Conservation (phyloP, 257 asterid genomes). For the Pogostemon cablin region DNA sequence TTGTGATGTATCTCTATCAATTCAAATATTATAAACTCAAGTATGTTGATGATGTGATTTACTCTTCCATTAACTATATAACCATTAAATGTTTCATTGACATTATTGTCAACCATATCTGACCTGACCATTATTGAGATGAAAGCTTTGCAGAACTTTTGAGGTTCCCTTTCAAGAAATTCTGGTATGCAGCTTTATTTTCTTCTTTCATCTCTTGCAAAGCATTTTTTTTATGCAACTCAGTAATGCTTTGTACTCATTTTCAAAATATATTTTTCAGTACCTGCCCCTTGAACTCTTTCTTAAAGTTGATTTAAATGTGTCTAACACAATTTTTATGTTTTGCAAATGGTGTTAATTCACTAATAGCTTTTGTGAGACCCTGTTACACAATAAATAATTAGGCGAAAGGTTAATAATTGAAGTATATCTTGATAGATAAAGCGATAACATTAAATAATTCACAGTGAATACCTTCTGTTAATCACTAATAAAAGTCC, state of each 20-base stretch:
- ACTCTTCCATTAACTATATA: neutral
- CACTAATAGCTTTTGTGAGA: neutral
- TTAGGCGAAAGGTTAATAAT: no score
- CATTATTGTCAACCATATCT: neutral
- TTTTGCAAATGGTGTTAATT: neutral
- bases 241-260: neutral
- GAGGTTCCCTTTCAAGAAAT: neutral
- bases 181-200: neutral
- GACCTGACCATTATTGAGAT: neutral
- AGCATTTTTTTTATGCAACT: neutral
- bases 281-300: neutral
- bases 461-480: neutral
- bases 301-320: neutral
- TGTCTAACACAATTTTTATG: neutral
- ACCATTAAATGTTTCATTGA: conserved; percentile 4
- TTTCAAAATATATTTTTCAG: neutral
- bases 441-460: neutral
- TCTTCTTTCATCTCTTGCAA: neutral
- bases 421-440: neutral
- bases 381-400: neutral
- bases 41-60: neutral
- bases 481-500: neutral
- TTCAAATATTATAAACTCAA: neutral
- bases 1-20: neutral
- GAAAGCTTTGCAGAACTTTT: neutral